phyloP scores from a whole-genome alignment of 768 basidiomycete species.

The Lentinula lateritia region DNA sequence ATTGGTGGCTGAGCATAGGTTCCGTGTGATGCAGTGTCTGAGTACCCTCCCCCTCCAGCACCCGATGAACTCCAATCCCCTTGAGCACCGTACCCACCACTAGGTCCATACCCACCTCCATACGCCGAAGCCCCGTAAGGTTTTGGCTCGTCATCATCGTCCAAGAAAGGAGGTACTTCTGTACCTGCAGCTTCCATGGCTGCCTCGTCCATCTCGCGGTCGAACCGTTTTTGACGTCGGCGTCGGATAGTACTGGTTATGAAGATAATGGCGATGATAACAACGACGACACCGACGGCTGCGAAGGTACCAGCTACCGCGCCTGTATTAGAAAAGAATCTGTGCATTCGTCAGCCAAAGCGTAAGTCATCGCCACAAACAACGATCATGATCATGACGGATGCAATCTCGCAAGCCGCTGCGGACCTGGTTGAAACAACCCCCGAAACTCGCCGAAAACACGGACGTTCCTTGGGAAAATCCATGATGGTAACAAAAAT shows the following conservation, averaged over 20 bases:
- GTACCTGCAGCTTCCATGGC: constrained; percentile 54
- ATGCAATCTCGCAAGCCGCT: not conserved
- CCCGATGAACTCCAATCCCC: constrained; percentile 9
- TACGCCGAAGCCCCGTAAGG: constrained; percentile 21
- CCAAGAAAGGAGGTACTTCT: constrained; percentile 49
- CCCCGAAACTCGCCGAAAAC: not conserved
- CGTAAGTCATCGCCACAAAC: not conserved
- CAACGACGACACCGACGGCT: constrained; percentile 58
- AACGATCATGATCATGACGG: not conserved
- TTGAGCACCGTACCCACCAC: constrained; percentile 1
- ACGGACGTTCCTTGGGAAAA: not conserved
- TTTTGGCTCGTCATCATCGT: constrained; percentile 37
- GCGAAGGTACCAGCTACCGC: constrained; percentile 71
- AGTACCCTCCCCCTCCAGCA: constrained; percentile 23
- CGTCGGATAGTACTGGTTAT: constrained; percentile 53
- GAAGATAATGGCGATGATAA: constrained; percentile 44
- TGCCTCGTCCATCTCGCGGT: constrained; percentile 69
- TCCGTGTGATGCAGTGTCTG: constrained; percentile 53
- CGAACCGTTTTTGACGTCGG: constrained; percentile 58
- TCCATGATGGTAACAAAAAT: not conserved
- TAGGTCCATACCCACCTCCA: constrained; percentile 11
- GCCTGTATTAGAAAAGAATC: constrained; percentile 69
- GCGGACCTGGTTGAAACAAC: not conserved
- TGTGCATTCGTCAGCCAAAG: constrained; percentile 15
- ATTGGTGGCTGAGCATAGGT: constrained; percentile 47